Conservation (phyloP, 345 rosid genomes). For the Brassica incana region DNA sequence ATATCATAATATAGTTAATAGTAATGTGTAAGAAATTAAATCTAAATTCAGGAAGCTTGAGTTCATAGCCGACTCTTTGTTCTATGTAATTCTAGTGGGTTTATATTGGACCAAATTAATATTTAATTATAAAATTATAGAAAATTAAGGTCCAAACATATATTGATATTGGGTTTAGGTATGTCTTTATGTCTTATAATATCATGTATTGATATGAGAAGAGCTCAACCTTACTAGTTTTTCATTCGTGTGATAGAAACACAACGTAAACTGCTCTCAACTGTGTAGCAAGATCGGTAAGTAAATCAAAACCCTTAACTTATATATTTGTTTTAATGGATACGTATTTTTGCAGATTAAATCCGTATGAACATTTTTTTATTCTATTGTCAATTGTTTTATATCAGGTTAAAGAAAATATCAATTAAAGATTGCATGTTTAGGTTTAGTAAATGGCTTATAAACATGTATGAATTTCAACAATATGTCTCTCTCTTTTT, state of each 20-base stretch:
- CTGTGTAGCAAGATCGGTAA: too few relatives aligned
- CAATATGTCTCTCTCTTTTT: background rate
- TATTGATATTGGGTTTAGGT: background rate
- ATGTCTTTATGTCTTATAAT: background rate
- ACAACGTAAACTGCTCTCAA: too few relatives aligned
- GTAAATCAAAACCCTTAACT: background rate
- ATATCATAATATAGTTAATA: background rate
- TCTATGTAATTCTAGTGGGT: background rate
- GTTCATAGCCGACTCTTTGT: background rate
- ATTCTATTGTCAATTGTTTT: background rate
- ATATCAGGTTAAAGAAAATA: background rate
- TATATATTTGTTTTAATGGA: background rate
- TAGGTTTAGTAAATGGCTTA: background rate
- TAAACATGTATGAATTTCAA: background rate
- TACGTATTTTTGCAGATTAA: background rate
- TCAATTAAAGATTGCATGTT: background rate
- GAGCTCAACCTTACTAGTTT: background rate
- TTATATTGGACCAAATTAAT: background rate
- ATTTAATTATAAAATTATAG: background rate
- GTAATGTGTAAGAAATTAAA: background rate
- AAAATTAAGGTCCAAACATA: background rate
- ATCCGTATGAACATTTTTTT: background rate
- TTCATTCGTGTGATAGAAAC: background rate
- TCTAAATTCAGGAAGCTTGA: background rate
- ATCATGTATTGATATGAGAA: background rate